phyloP scores from a whole-genome alignment of 805 yeast species.

The Torulaspora gathmanii region DNA sequence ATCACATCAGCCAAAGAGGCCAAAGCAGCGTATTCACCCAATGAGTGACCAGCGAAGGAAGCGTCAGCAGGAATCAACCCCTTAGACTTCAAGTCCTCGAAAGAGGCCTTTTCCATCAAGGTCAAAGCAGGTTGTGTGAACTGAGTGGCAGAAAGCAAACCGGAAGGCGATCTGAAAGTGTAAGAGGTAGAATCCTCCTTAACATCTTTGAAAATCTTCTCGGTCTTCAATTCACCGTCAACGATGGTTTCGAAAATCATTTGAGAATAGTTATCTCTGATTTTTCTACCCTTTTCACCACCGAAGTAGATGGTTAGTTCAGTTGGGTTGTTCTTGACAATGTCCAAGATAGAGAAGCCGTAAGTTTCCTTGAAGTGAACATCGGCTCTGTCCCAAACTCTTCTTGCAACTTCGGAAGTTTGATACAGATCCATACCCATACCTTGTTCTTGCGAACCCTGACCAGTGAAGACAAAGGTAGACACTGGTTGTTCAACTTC shows the following conservation, averaged over 20 bases:
- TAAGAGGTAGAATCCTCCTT: constrained; percentile 72
- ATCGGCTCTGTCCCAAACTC: constrained; percentile 98
- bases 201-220: constrained; percentile 92
- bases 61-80: constrained; percentile 92
- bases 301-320: constrained; percentile 95
- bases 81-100: constrained; percentile 94
- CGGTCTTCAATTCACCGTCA: constrained; percentile 78
- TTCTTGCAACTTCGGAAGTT: constrained; percentile 83
- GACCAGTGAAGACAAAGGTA: constrained; percentile 97
- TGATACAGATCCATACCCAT: constrained; percentile 99
- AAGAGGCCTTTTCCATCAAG: constrained; percentile 97
- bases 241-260: constrained; percentile 97
- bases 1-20: constrained; percentile 96
- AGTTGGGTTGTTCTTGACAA: constrained; percentile 92
- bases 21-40: constrained; percentile 98
- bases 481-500: constrained; percentile 98
- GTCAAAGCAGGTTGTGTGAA: constrained; percentile 99
- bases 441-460: constrained; percentile 99
- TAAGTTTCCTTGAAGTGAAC: constrained; percentile 85
- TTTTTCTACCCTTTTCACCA: constrained; percentile 94
- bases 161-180: constrained; percentile 90
- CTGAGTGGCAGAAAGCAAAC: constrained; percentile 95
- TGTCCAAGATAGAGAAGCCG: constrained; percentile 94
- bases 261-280: constrained; percentile 88
- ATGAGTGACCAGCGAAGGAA: constrained; percentile 97